These are phyloP conservation scores for Emmonsiellopsis sp. DNA, from an alignment of 2,329 filamentous ascomycete genomes.

Conservation along the genomic window DNA sequence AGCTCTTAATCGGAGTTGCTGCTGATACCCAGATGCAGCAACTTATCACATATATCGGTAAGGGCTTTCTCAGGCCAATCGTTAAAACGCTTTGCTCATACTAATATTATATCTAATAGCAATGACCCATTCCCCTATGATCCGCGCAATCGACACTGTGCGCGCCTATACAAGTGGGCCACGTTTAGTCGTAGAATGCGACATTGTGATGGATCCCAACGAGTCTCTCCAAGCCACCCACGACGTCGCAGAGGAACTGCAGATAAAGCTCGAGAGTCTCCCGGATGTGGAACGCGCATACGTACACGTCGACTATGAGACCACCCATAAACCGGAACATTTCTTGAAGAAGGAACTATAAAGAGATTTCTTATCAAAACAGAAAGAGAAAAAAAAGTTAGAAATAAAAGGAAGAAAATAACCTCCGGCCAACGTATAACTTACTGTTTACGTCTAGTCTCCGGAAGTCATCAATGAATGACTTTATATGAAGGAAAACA, in stretches of 20 bases:
- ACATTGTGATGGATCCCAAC: slow-evolving; percentile 81
- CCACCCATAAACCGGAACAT: slow-evolving; percentile 86
- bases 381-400: background rate
- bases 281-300: slow-evolving; percentile 90
- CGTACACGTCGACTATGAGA: slow-evolving; percentile 96
- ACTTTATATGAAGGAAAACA: too few species aligned
- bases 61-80: slow-evolving; percentile 13
- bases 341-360: slow-evolving; percentile 57
- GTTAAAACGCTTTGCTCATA: background rate
- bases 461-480: too few species aligned
- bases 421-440: background rate
- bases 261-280: slow-evolving; percentile 85
- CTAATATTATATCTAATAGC: slow-evolving; percentile 25
- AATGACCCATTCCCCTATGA: slow-evolving; percentile 75
- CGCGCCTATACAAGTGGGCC: slow-evolving; percentile 86
- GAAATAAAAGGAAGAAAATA: background rate
- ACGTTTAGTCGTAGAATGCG: slow-evolving; percentile 86
- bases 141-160: slow-evolving; percentile 87
- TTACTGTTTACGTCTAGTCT: too few species aligned
- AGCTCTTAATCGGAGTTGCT: slow-evolving; percentile 80
- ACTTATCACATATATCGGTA: slow-evolving; percentile 87
- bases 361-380: background rate
- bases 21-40: slow-evolving; percentile 80
- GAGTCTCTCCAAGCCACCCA: slow-evolving; percentile 69
- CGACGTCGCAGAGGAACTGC: slow-evolving; percentile 86